A percentile compares a stretch with the other conserved stretches of the same genome.
These are phyloP conservation scores for Tetradesmus lagerheimii DNA, from an alignment of 139 green algal genomes.

Conservation along the genomic window DNA sequence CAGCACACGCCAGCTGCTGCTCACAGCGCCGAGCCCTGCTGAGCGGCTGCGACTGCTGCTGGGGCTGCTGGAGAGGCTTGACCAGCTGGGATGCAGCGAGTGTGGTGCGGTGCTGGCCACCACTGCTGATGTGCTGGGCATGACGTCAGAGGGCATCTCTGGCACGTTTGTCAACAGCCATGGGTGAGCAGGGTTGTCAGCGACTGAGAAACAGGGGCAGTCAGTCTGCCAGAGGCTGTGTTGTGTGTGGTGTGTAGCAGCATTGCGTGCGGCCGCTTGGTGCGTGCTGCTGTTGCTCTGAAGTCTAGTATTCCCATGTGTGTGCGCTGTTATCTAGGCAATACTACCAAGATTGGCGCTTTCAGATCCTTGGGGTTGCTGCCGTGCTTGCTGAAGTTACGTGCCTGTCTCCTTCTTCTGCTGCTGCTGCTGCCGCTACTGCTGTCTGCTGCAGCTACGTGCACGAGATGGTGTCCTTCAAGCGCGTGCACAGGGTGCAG, in stretches of 20 bases:
- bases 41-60: constrained; percentile 40
- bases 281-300: too few relatives aligned
- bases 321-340: neutral
- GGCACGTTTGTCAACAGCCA: constrained; percentile 47
- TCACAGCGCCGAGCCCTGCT: neutral
- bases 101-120: constrained; percentile 21
- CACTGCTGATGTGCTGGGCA: constrained; percentile 34
- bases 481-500: neutral
- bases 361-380: neutral
- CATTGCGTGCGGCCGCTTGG: too few relatives aligned
- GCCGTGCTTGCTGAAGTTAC: neutral
- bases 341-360: neutral
- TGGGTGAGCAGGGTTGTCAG: neutral
- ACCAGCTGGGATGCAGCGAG: constrained; percentile 28
- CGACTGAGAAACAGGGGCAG: too few relatives aligned
- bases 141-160: constrained; percentile 39
- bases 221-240: too few relatives aligned
- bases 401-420: neutral
- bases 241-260: too few relatives aligned
- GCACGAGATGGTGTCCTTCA: constrained; percentile 45
- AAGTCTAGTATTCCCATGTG: neutral
- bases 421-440: constrained; percentile 4
- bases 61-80: constrained; percentile 10
- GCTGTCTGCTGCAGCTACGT: constrained; percentile 32
- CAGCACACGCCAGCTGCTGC: constrained; percentile 32